phyloP scores from a whole-genome alignment of 306 rosid genomes.

The Quercus bicolor region DNA sequence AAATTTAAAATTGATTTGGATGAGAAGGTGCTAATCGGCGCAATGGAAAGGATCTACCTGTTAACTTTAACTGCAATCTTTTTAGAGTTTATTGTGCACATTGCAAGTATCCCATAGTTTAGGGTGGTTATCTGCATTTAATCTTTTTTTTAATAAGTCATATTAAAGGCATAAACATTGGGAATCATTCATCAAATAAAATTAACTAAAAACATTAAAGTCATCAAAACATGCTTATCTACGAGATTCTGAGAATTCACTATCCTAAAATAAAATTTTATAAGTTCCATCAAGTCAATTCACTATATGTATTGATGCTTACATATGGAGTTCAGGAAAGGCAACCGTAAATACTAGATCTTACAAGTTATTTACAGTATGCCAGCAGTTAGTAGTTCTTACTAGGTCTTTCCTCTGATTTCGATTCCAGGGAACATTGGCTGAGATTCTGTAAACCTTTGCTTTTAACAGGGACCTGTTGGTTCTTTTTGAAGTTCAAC shows the following conservation, averaged over 20 bases:
- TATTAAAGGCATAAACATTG: neutral
- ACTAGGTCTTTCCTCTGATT: neutral
- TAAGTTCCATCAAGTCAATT: neutral
- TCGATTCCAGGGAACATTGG: conserved; percentile 43
- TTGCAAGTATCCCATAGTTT: no score
- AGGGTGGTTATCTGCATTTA: no score
- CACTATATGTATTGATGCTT: neutral
- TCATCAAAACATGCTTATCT: neutral
- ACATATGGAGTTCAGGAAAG: neutral
- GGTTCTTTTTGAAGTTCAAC: conserved; percentile 47
- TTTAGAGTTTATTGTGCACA: no score
- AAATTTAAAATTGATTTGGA: no score
- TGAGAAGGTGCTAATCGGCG: no score
- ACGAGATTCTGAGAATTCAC: neutral
- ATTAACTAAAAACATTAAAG: neutral
- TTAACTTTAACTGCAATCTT: no score
- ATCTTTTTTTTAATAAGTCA: neutral
- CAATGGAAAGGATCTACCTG: no score
- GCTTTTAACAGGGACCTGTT: conserved; percentile 53
- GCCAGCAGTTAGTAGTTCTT: neutral
- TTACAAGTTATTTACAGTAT: neutral
- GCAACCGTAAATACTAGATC: neutral
- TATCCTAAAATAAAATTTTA: neutral
- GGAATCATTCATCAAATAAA: neutral
- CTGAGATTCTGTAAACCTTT: conserved; percentile 80